Base-by-base conservation (phyloP, 73 alveolate genomes). In the Halteria grandinella region DNA sequence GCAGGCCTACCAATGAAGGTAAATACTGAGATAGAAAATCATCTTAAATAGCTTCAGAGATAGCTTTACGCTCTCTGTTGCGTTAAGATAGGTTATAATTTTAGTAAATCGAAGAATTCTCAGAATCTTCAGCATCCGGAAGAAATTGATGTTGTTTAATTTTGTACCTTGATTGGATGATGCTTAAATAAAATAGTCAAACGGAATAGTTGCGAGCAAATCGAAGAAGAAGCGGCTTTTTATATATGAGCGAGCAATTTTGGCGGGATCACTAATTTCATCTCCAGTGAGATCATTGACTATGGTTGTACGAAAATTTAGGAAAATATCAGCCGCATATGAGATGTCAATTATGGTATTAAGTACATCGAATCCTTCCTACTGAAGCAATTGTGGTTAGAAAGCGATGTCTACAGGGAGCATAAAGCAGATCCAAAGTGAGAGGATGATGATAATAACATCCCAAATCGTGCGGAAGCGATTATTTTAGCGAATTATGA, bases 361-460 rank as follows among this genome's bases (percentile, higher is more conserved):
- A 63, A 63, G 47, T n/a, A 66, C 66, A 11, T 63, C 29, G 29
- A 12, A 44, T n/a, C n/a, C n/a, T n/a, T n/a, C n/a, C n/a, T n/a
- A 14, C n/a, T 41, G 25, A 36, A n/a, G n/a, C n/a, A n/a, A n/a
- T n/a, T 54, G 83, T 12, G 86, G 85, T 25, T 66, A 63, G 48
- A 88, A 88, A 5, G 95, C 85, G 8, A 83, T 85, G 15, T 64
- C 74, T 27, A 83, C 75, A 31, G 95, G 95, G 17, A 83, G 59
- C 14, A 86, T 33, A 29, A 82, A 6, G 39, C 90, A 63, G n/a
- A n/a, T n/a, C n/a, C n/a, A n/a, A n/a, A n/a, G n/a, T n/a, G n/a
- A n/a, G n/a, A n/a, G n/a, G n/a, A n/a, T n/a, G n/a, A n/a, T n/a
- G n/a, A n/a, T n/a, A n/a, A n/a, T n/a, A n/a, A n/a, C n/a, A n/a